phyloP scores from a whole-genome alignment of 768 basidiomycete genomes.

The Cystobasidium ongulense region DNA sequence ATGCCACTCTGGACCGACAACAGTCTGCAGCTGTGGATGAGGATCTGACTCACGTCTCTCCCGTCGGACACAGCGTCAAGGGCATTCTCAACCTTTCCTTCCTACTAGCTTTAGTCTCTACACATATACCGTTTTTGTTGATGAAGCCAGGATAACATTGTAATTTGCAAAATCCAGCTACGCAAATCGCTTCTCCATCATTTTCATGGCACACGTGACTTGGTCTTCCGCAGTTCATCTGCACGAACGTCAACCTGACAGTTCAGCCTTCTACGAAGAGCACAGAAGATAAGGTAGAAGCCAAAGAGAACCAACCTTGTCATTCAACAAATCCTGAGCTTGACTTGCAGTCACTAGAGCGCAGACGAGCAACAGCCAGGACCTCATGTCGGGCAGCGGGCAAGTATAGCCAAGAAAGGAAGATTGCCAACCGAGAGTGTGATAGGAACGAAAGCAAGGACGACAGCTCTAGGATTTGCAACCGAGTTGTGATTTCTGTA shows the following conservation, averaged over 20 bases:
- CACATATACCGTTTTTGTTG: constrained; percentile 26
- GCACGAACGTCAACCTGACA: not conserved
- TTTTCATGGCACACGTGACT: constrained; percentile 26
- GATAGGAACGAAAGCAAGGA: not conserved
- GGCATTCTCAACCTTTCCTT: constrained; percentile 11
- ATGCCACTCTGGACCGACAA: not conserved
- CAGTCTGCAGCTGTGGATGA: not conserved
- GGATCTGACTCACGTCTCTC: constrained; percentile 18
- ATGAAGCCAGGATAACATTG: constrained; percentile 9
- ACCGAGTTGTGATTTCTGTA: no score
- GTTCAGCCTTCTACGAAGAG: not conserved
- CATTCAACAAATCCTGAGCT: constrained; percentile 1
- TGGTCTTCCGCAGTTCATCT: constrained; percentile 16
- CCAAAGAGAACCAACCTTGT: constrained; percentile 14
- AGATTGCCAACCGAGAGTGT: no score
- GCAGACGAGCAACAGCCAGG: not conserved
- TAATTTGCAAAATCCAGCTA: constrained; percentile 6
- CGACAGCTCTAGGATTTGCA: no score
- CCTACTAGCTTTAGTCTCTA: constrained; percentile 13
- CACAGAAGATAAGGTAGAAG: not conserved
- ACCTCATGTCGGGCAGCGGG: not conserved
- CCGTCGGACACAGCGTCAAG: constrained; percentile 15
- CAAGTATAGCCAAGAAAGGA: no score
- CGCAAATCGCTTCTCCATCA: constrained; percentile 22
- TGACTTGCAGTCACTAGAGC: not conserved